Evolutionary conservation across 805 yeast genomes (phyloP).

Genomic region (Candida dajiaensis): DNA sequence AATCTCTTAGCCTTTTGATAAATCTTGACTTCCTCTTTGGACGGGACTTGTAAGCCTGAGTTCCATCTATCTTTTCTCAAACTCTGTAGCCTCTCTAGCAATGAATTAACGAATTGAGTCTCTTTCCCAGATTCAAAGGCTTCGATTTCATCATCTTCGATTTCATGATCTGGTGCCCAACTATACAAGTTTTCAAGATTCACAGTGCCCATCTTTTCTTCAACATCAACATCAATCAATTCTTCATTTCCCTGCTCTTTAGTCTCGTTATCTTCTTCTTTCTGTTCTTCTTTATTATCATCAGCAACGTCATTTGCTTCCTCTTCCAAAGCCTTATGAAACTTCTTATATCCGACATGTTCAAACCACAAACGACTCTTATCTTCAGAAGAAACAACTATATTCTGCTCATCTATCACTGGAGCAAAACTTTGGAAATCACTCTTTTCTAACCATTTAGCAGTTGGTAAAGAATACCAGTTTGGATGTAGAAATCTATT

Average conservation of each 20-base stretch:
- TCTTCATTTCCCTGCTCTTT: slow-evolving; percentile 2
- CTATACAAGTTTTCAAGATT: slow-evolving; percentile 37
- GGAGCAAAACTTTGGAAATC: slow-evolving; percentile 61
- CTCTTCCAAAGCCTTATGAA: slow-evolving; percentile 12
- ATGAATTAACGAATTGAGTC: slow-evolving; percentile 35
- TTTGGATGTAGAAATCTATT: slow-evolving; percentile 52
- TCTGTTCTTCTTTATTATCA: slow-evolving; percentile 11
- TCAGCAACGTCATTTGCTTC: slow-evolving; percentile 9
- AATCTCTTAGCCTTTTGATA: slow-evolving; percentile 40
- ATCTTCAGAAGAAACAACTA: slow-evolving; percentile 45
- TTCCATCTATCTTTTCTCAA: slow-evolving; percentile 42
- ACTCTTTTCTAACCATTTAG: slow-evolving; percentile 56
- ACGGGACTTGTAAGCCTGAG: slow-evolving; percentile 30
- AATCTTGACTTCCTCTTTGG: slow-evolving; percentile 34
- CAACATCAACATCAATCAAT: background rate
- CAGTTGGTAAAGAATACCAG: slow-evolving; percentile 58
- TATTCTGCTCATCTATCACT: slow-evolving; percentile 49
- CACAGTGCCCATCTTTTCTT: slow-evolving; percentile 17
- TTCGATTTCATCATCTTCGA: slow-evolving; percentile 48
- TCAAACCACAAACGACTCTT: slow-evolving; percentile 50
- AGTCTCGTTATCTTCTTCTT: background rate
- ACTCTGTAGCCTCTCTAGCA: slow-evolving; percentile 43
- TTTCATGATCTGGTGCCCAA: slow-evolving; percentile 44
- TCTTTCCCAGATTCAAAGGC: slow-evolving; percentile 38
- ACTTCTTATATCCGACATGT: slow-evolving; percentile 41